These are phyloP conservation scores for Camelina neglecta DNA, from an alignment of 345 rosid genomes.

Conservation along the genomic window DNA sequence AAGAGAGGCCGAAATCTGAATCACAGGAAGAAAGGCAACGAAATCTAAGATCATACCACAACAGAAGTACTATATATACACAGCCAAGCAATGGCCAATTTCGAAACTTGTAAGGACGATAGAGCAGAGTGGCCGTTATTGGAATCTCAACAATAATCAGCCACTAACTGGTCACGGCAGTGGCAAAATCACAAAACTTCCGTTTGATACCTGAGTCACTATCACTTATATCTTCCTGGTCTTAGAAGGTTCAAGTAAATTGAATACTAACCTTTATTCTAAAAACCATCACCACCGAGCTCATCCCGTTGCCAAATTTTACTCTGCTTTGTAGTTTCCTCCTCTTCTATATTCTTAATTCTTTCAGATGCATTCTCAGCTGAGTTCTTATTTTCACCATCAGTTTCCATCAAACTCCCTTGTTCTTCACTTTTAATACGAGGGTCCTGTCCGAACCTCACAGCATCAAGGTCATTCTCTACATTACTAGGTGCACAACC, in stretches of 20 bases:
- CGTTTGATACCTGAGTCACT: slow-evolving; percentile 23
- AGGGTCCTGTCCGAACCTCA: slow-evolving; percentile 57
- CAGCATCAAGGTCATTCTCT: slow-evolving; percentile 61
- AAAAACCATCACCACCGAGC: slow-evolving; percentile 55
- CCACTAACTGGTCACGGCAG: slow-evolving; percentile 17
- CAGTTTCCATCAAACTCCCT: slow-evolving; percentile 63
- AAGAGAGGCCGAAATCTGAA: neutral
- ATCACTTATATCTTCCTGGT: slow-evolving; percentile 24
- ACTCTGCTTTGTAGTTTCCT: slow-evolving; percentile 63
- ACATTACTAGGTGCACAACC: slow-evolving; percentile 51
- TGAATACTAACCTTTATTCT: slow-evolving; percentile 65
- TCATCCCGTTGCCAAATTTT: slow-evolving; percentile 57
- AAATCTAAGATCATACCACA: slow-evolving; percentile 7
- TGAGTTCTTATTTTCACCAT: slow-evolving; percentile 58
- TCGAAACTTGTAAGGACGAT: neutral
- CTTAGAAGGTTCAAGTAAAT: slow-evolving; percentile 32
- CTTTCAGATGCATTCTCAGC: slow-evolving; percentile 65
- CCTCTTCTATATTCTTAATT: slow-evolving; percentile 59
- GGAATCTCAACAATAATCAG: slow-evolving; percentile 12
- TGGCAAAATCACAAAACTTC: slow-evolving; percentile 4
- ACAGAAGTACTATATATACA: slow-evolving; percentile 23
- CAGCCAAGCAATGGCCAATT: neutral
- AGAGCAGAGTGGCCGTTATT: slow-evolving; percentile 12
- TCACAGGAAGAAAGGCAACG: slow-evolving; percentile 18
- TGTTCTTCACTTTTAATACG: slow-evolving; percentile 55